Evolutionary conservation across 1,139 yeast species (phyloP).

Genomic region (Taiozyma sp.): DNA sequence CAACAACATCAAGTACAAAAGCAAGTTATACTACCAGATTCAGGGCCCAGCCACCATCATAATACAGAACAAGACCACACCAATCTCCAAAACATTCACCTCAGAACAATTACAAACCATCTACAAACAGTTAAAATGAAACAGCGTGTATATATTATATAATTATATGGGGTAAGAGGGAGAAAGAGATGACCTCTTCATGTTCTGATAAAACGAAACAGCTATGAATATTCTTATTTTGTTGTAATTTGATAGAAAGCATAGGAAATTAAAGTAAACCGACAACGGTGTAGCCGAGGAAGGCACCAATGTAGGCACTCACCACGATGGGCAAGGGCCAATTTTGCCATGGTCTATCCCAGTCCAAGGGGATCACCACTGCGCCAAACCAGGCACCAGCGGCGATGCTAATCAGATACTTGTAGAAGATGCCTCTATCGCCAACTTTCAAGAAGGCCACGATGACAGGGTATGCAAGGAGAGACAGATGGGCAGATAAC

Average conservation of each 20-base stretch:
- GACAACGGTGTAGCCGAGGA: constrained; percentile 42
- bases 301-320: constrained; percentile 76
- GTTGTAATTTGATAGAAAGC: not conserved
- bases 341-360: constrained; percentile 97
- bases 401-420: constrained; percentile 42
- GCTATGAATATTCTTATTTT: not conserved
- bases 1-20: constrained; percentile 12
- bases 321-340: constrained; percentile 92
- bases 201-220: not conserved
- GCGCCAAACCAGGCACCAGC: constrained; percentile 93
- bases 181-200: not conserved
- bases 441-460: constrained; percentile 64
- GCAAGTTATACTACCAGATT: constrained; percentile 20
- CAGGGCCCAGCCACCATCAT: constrained; percentile 27
- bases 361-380: constrained; percentile 88
- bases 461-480: constrained; percentile 47
- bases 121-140: constrained; percentile 10
- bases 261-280: not conserved
- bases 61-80: constrained; percentile 17
- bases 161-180: too few species aligned
- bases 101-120: constrained; percentile 9
- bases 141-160: not conserved
- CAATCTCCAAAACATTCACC: constrained; percentile 7
- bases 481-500: constrained; percentile 61
- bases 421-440: constrained; percentile 47